Percentiles rank a stretch among this genome's conserved stretches.
Conservation (phyloP, 306 rosid genomes). For the Castanopsis chinensis region DNA sequence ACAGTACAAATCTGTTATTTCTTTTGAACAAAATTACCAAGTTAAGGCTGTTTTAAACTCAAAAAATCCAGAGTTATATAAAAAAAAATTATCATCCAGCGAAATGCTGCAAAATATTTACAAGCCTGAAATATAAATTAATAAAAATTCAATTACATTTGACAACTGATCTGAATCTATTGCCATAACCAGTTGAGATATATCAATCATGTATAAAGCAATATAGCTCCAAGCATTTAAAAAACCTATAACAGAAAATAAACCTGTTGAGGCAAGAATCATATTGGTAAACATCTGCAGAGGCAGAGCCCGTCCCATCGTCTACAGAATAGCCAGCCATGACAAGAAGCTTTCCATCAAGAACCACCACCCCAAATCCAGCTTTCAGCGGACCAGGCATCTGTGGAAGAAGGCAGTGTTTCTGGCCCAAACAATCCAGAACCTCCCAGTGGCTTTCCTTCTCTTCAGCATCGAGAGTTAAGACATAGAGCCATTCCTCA, state of each 20-base stretch:
- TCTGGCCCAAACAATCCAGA: conserved; percentile 65
- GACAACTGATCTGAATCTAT: background rate
- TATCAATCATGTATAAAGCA: background rate
- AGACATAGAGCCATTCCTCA: conserved; percentile 91
- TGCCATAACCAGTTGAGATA: background rate
- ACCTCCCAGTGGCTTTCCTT: conserved; percentile 91
- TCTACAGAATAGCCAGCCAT: conserved; percentile 67
- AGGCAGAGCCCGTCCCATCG: conserved; percentile 46
- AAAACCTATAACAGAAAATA: conserved; percentile 4
- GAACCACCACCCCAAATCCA: conserved; percentile 70
- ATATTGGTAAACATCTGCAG: conserved; percentile 72
- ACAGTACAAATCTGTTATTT: background rate
- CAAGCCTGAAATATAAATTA: background rate
- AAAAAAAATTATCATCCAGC: background rate
- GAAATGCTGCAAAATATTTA: background rate
- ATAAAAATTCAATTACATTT: background rate
- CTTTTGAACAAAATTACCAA: background rate
- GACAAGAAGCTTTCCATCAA: conserved; percentile 84
- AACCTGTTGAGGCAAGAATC: conserved; percentile 82
- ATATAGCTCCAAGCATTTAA: conserved; percentile 2
- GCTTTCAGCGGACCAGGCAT: conserved; percentile 69
- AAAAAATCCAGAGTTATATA: background rate
- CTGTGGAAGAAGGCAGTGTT: conserved; percentile 55
- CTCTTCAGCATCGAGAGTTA: conserved; percentile 54
- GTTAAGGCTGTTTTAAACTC: background rate